These are phyloP conservation scores for Aspergillus alliaceus DNA, from an alignment of 2,329 filamentous ascomycete genomes.

Conservation along the genomic window DNA sequence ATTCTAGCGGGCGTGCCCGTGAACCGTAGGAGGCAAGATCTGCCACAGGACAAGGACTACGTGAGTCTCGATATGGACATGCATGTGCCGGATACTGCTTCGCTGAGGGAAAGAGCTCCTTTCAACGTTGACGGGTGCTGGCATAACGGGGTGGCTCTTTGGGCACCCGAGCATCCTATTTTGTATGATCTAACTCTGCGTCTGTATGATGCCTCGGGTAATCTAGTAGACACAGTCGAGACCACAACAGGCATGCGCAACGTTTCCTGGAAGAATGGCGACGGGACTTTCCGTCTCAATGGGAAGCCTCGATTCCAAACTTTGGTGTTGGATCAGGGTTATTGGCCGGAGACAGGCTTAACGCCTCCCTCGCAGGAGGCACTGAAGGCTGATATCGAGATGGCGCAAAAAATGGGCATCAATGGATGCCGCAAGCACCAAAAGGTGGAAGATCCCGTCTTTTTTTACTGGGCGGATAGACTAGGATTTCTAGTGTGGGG, in stretches of 20 bases:
- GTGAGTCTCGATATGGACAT: conserved; percentile 51
- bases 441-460: conserved; percentile 66
- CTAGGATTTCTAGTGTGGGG: conserved; percentile 68
- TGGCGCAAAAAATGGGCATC: conserved; percentile 64
- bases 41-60: conserved; percentile 53
- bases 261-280: conserved; percentile 59
- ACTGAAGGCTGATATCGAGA: conserved; percentile 63
- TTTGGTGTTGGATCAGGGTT: conserved; percentile 69
- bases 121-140: conserved; percentile 50
- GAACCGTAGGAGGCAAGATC: conserved; percentile 43
- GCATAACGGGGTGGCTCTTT: conserved; percentile 62
- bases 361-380: conserved; percentile 65
- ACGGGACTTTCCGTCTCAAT: conserved; percentile 64
- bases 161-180: conserved; percentile 64
- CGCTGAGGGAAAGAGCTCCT: conserved; percentile 25
- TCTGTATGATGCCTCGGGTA: conserved; percentile 42
- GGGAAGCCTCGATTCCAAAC: conserved; percentile 67
- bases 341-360: conserved; percentile 69
- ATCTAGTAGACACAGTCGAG: conserved; percentile 52
- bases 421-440: conserved; percentile 70
- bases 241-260: conserved; percentile 63
- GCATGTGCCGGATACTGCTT: conserved; percentile 44
- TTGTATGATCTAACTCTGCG: conserved; percentile 63
- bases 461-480: conserved; percentile 66
- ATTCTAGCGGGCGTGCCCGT: conserved; percentile 53